These are phyloP conservation scores for Rhodocollybia butyracea DNA, from an alignment of 768 basidiomycete genomes.

Conservation along the genomic window DNA sequence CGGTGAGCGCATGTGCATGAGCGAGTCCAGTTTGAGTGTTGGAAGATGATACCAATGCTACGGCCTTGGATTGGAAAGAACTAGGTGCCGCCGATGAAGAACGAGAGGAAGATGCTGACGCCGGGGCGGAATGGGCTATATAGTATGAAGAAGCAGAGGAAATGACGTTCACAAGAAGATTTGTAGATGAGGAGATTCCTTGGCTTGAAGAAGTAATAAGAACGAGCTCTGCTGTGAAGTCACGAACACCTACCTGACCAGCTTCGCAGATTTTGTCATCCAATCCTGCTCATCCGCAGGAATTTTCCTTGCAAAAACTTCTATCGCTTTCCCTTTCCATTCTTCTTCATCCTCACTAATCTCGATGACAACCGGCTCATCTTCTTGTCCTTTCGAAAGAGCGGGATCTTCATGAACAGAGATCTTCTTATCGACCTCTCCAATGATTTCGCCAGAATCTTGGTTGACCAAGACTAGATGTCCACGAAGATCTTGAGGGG, in stretches of 20 bases:
- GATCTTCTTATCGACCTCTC: constrained; percentile 59
- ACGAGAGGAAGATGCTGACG: constrained; percentile 17
- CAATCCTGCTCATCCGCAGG: constrained; percentile 69
- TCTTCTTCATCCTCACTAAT: constrained; percentile 50
- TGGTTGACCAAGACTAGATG: constrained; percentile 72
- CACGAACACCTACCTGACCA: constrained; percentile 54
- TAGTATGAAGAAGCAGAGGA: constrained; percentile 60
- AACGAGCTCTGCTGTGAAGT: background rate
- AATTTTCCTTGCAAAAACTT: constrained; percentile 58
- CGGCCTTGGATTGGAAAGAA: constrained; percentile 31
- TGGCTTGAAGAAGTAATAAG: constrained; percentile 73
- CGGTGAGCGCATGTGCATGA: constrained; percentile 60
- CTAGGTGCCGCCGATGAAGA: constrained; percentile 16
- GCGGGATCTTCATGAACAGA: constrained; percentile 52
- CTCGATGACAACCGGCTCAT: constrained; percentile 71
- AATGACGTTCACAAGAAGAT: constrained; percentile 58
- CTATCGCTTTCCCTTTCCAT: constrained; percentile 39
- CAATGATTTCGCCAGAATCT: constrained; percentile 67
- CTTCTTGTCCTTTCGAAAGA: constrained; percentile 49
- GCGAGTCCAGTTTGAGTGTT: constrained; percentile 55
- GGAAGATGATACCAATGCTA: constrained; percentile 60
- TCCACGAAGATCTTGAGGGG: constrained; percentile 40
- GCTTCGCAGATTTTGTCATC: constrained; percentile 59
- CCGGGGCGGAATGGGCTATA: constrained; percentile 46
- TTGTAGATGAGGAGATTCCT: constrained; percentile 66